Base-by-base conservation (phyloP, 75 land plant species). In the Cunninghamia lanceolata region DNA sequence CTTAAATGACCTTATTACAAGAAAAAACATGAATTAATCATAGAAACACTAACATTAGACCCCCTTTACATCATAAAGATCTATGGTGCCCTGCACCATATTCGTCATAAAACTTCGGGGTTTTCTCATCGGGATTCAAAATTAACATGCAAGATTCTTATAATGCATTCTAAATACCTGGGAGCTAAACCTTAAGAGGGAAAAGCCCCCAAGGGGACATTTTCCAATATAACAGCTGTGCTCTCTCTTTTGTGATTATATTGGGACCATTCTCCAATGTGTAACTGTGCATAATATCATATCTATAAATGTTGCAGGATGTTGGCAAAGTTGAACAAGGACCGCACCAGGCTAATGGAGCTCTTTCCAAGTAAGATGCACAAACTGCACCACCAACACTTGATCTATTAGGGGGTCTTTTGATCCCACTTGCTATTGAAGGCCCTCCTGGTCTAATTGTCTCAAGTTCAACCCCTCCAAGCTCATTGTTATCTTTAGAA, bases 351-450 rank as follows among this genome's bases (percentile, higher is more conserved):
- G 85, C 79, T 42, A 92, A 92, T 92, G 95, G 95, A 39, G 75
- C 93, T 59, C 53, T 89, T 66, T 84, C 50, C 38, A 81, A 82
- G 71, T 85, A 85, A 30, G 92, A 90, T 87, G 42, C 90, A 36
- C 91, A 90, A 83, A 84, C 89, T 47, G 87, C 87, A 25, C 83
- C 94, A 56, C 85, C 93, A 36, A 82, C 93, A 47, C 88, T 90
- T n/a, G 99, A 98, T 86, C 86, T 98, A 35, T 94, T 98, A 86
- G 99, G 96, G 38, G 99, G 96, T 90, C 92, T 98, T 74, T 88
- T 97, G 83, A 92, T 91, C 39, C 90, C 98, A 32, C 92, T 98
- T 42, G 96, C 99, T 38, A 94, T 98, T 86, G 99, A 98, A 91
- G 99, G 94, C 25, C 93, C 99, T 47, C 95, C 99, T 45, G 90